phyloP scores from a whole-genome alignment of 768 basidiomycete species.

The Tulasnella sp. region DNA sequence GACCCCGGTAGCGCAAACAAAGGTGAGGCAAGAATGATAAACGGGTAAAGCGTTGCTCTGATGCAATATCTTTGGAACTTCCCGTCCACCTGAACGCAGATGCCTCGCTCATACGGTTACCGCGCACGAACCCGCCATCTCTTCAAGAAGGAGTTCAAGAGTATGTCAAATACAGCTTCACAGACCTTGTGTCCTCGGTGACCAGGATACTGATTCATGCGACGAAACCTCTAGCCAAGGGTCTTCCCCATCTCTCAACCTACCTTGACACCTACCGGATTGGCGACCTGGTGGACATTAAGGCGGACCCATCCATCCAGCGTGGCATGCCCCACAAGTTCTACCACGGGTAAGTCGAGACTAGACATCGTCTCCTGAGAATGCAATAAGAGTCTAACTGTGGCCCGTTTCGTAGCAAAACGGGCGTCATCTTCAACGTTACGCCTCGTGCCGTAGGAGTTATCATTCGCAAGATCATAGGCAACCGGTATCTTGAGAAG shows the following conservation, averaged over 20 bases:
- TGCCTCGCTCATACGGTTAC: constrained; percentile 99
- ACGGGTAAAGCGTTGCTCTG: background rate
- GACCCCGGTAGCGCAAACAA: constrained; percentile 23
- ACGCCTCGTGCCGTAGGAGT: constrained; percentile 91
- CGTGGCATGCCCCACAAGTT: constrained; percentile 99
- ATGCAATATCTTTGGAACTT: background rate
- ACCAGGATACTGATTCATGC: constrained; percentile 16
- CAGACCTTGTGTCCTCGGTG: constrained; percentile 26
- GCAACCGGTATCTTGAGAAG: constrained; percentile 98
- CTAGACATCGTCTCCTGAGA: background rate
- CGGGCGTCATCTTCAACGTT: constrained; percentile 98
- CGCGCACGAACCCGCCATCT: constrained; percentile 99
- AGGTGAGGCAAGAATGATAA: background rate
- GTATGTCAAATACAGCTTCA: constrained; percentile 36
- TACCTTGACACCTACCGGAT: constrained; percentile 89
- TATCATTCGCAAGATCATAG: constrained; percentile 96
- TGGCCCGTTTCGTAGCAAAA: constrained; percentile 52
- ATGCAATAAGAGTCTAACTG: constrained; percentile 6
- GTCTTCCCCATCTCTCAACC: constrained; percentile 82
- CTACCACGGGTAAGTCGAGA: constrained; percentile 77
- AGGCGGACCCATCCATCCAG: constrained; percentile 97
- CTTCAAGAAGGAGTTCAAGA: constrained; percentile 99
- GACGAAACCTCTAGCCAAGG: constrained; percentile 56
- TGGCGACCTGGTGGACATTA: constrained; percentile 99
- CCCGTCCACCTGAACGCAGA: constrained; percentile 31